Evolutionary conservation across 768 basidiomycete genomes (phyloP), one percentile per base, ranked within the genome.

Genomic region (Podaxis sp.): DNA sequence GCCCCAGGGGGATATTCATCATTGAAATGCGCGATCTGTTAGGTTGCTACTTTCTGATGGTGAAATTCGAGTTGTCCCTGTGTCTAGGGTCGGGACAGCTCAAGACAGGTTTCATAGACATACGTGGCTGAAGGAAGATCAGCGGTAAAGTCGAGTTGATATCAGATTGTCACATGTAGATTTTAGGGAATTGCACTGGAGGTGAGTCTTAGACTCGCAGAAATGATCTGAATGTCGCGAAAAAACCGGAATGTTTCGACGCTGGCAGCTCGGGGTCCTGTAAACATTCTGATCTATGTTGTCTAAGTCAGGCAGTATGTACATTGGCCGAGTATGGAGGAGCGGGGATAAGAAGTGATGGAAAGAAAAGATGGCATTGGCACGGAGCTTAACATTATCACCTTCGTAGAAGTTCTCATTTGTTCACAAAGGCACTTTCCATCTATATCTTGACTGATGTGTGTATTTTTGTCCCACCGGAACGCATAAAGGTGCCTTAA

Each of bases 341-440:
- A 56, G 20, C 54, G 54, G 54, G 54, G 54, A 40, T 56, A 40
- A 24, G 54, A 40, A 56, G 26, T 38, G 53, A 38, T 36, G 53
- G 54, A 56, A 40, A 20, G 54, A n/a, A n/a, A 40, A 22, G 54
- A 24, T 40, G 20, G 54, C 3, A 38, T 37, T 36, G 33, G 37
- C 17, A 40, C 54, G 54, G 54, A 56, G 54, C 54, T 56, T 56
- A 40, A 56, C 54, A 40, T 7, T 38, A 56, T 56, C 37, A 40
- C 51, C 30, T 55, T 22, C 4, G 52, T 24, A 54, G 54, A 12
- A 53, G 52, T 36, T 53, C 24, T 6, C 7, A 53, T 30, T n/a
- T 22, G 30, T 53, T 33, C 12, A 28, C 30, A 33, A 53, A 33
- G 33, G 2, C 33, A 33, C 33, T 33, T 33, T 10, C 33, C 17